Evolutionary conservation across 768 basidiomycete genomes (phyloP).

Genomic region (Lactarius pseudohatsudake): DNA sequence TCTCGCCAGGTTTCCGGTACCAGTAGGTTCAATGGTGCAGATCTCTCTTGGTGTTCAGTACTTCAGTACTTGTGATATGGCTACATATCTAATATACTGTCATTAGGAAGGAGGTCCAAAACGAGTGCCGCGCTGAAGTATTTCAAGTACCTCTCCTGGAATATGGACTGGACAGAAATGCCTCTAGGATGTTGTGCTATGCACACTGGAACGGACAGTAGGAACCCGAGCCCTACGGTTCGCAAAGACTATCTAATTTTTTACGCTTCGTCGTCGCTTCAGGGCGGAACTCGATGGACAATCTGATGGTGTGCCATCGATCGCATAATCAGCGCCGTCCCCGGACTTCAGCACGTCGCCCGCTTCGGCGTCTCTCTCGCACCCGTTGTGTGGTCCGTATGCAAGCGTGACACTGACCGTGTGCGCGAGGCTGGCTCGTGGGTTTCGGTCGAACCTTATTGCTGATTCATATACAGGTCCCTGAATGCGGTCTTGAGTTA

Average conservation of each 20-base stretch:
- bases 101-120: too few relatives aligned
- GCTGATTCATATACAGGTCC: not conserved
- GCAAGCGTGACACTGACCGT: constrained; percentile 5
- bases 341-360: not conserved
- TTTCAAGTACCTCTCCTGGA: too few relatives aligned
- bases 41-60: too few relatives aligned
- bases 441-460: constrained; percentile 9
- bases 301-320: not conserved
- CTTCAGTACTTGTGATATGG: too few relatives aligned
- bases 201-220: not conserved
- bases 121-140: too few relatives aligned
- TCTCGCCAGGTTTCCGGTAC: too few relatives aligned
- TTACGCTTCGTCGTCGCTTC: not conserved
- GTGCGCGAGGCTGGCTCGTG: not conserved
- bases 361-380: not conserved
- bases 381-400: not conserved
- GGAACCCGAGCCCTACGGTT: not conserved
- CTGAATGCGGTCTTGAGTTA: constrained; percentile 13
- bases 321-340: not conserved
- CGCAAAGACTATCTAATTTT: not conserved
- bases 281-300: not conserved
- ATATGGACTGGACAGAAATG: not conserved
- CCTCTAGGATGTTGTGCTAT: not conserved
- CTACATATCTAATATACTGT: too few relatives aligned
- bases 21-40: too few relatives aligned